Base-by-base conservation (phyloP, 2,329 filamentous ascomycete species). In the Colletotrichum echinochloae region DNA sequence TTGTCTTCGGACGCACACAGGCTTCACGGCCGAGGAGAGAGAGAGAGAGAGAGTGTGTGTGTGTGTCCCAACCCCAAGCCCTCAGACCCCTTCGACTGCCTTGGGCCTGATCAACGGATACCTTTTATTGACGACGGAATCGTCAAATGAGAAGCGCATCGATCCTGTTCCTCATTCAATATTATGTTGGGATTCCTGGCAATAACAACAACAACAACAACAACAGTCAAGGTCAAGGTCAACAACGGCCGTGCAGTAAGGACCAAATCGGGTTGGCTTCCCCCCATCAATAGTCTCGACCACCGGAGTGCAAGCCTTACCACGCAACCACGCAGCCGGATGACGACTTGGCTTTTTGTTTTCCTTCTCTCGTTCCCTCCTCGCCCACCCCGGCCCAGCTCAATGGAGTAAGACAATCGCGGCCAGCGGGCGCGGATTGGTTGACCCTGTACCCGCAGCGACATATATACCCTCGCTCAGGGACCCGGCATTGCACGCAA, bases 81-180 rank as follows among this genome's bases (percentile, higher is more conserved):
- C 67, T 57, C 67, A 46, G 64, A 66, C 67, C 51, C 35, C 52
- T n/a, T n/a, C n/a, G n/a, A n/a, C n/a, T n/a, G n/a, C n/a, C n/a
- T 67, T 18, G 2, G 20, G 12, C n/a, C 20, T 23, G 23, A 23
- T 41, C 39, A 55, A 65, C 56, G 35, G 37, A 6, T 26, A 9
- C 18, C 35, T 33, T 48, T 26, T 11, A n/a, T 55, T 26, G 14
- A 49, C 54, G 37, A 3, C 37, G 46, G 28, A 41, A 23, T 14
- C 30, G 48, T 54, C 48, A 44, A 51, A 52, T 11, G 37, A 69
- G n/a, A 26, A 41, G 26, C 39, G 26, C 49, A 49, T 49, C 48
- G 39, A 49, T 56, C 62, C 48, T 26, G 54, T 33, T 23, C 23
- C 26, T 55, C 11, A 23, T 49, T 23, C 39, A 41, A n/a, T 51